Percentiles rank a stretch among this genome's conserved stretches.
Evolutionary conservation across 495 filamentous ascomycete species (phyloP).

Genomic region (Penicillium bialowiezense): DNA sequence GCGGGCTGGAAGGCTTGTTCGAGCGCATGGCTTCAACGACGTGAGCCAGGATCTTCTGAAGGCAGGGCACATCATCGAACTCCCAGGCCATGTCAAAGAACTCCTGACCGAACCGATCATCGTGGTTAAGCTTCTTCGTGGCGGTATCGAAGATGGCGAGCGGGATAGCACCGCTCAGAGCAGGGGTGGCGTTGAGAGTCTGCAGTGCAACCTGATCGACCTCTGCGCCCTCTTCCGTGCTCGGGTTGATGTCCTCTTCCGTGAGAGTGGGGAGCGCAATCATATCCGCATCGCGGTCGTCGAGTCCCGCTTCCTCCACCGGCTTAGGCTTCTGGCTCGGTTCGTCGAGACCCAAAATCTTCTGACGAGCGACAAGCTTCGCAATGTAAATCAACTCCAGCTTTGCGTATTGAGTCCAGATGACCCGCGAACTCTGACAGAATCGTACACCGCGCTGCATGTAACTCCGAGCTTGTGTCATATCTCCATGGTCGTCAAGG

Average conservation of each 20-base stretch:
- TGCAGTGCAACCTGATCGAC: conserved; percentile 52
- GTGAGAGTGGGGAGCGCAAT: conserved; percentile 62
- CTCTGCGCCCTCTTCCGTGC: conserved; percentile 46
- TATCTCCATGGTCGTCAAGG: conserved; percentile 76
- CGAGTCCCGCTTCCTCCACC: conserved; percentile 31
- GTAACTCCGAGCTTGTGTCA: conserved; percentile 79
- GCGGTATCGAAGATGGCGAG: conserved; percentile 88
- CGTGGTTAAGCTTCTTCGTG: conserved; percentile 68
- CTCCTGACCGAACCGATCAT: conserved; percentile 58
- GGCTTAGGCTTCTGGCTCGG: conserved; percentile 38
- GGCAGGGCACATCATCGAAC: conserved; percentile 62
- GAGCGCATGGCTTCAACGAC: conserved; percentile 63
- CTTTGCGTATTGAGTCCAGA: conserved; percentile 90
- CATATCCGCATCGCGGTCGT: conserved; percentile 49
- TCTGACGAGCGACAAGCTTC: conserved; percentile 69
- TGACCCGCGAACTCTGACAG: conserved; percentile 62
- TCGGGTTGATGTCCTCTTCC: conserved; percentile 64
- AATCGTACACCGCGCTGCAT: conserved; percentile 88
- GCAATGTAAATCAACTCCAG: conserved; percentile 89
- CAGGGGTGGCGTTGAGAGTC: conserved; percentile 72
- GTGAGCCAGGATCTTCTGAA: conserved; percentile 69
- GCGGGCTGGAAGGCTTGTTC: conserved; percentile 53
- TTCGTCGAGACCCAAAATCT: conserved; percentile 66
- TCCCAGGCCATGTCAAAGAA: conserved; percentile 78
- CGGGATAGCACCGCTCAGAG: conserved; percentile 85